Conservation (phyloP, 371 early-diverging fungal genomes). For the Mucor ambiguus region DNA sequence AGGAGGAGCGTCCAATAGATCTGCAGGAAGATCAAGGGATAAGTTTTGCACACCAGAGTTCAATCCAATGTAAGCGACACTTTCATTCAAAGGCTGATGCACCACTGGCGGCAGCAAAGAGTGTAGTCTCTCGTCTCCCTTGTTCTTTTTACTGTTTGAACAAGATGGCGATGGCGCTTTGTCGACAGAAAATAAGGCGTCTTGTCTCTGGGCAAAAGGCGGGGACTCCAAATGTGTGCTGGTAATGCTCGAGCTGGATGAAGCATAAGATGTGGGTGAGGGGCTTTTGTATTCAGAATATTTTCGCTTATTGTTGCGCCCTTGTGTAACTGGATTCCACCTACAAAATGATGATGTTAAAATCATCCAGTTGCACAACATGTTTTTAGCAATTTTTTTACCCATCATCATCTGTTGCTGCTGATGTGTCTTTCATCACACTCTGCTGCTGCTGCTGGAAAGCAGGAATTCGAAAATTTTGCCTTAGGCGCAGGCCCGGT, state of each 20-base stretch:
- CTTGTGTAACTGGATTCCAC: neutral
- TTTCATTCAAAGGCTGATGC: neutral
- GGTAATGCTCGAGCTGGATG: neutral
- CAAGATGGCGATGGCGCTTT: neutral
- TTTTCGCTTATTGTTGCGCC: neutral
- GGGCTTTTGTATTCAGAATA: neutral
- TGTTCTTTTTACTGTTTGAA: neutral
- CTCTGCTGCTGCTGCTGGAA: neutral
- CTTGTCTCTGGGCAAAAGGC: no score
- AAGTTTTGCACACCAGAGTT: neutral
- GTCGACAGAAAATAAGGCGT: neutral
- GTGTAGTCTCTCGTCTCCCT: neutral
- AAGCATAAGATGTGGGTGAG: neutral
- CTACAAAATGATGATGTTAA: neutral
- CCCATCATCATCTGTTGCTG: conserved; percentile 4
- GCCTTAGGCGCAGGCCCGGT: conserved; percentile 44
- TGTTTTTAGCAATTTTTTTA: conserved; percentile 1
- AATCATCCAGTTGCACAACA: neutral
- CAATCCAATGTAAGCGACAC: neutral
- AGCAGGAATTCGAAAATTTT: conserved; percentile 48
- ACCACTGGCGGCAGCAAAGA: neutral
- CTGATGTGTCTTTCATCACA: neutral
- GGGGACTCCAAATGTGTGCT: neutral
- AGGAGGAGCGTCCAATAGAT: neutral
- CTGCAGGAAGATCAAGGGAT: neutral